Percentiles rank a stretch among this genome's conserved stretches.
Conservation (phyloP, 306 rosid species). For the Echinosophora koreensis region DNA sequence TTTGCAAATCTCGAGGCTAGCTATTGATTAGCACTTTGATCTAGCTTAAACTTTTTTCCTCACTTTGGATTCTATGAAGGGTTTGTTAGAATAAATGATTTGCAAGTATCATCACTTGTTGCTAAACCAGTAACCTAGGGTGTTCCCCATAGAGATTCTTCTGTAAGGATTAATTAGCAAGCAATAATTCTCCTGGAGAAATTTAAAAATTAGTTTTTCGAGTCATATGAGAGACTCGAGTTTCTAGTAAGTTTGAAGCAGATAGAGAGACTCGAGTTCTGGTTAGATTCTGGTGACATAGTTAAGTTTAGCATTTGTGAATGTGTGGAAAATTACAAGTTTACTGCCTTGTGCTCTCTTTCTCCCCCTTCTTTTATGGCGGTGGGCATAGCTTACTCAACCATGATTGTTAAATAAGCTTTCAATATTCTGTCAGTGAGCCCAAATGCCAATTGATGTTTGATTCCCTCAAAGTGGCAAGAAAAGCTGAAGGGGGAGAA, state of each 20-base stretch:
- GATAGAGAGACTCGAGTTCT: not conserved
- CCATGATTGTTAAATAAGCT: not conserved
- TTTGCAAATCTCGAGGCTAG: too few relatives aligned
- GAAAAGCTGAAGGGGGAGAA: conserved; percentile 18
- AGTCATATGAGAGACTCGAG: not conserved
- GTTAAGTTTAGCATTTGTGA: not conserved
- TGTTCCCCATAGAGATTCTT: not conserved
- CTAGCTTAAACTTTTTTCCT: too few relatives aligned
- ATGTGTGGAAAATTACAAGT: not conserved
- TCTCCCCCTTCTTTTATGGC: conserved; percentile 10
- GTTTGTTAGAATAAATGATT: not conserved
- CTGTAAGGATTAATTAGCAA: not conserved
- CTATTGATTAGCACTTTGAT: too few relatives aligned
- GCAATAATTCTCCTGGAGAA: not conserved
- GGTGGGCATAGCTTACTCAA: conserved; percentile 31
- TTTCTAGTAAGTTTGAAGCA: not conserved
- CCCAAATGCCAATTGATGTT: conserved; percentile 11
- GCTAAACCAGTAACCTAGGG: not conserved
- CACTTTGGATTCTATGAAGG: not conserved
- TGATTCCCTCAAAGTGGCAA: conserved; percentile 42
- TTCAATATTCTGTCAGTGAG: conserved; percentile 35
- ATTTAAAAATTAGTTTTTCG: not conserved
- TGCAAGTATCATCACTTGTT: not conserved
- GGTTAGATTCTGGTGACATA: not conserved
- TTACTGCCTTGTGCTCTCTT: not conserved